Base-by-base conservation (phyloP, 2,329 filamentous ascomycete genomes). In the Alternaria angustiovoidea region DNA sequence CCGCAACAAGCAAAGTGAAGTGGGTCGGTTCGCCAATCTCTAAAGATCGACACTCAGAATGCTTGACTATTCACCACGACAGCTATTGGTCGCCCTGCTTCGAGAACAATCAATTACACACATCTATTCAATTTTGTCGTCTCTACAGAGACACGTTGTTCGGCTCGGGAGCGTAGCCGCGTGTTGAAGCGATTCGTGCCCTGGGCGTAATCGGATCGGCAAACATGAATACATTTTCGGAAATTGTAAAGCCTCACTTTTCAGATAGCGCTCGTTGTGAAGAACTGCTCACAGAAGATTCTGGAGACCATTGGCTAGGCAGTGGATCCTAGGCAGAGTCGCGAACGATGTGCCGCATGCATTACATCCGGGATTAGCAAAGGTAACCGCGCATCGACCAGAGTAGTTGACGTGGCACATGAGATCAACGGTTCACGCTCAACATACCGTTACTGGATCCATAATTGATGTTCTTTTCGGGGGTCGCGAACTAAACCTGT, bases 191-290 rank as follows among this genome's bases (percentile, higher is more conserved):
- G 20, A 18, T 36, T 20, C 18, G 18, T 30, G 12, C 20, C 14
- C 30, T 36, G 32, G 30, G 32, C 32, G 46, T 38, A 38, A 49
- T 49, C 46, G 30, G 46, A 49, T 49, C 46, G 46, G 46, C 46
- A 49, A 49, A 36, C 46, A 49, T 32, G 46, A 22, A 36, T 38
- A 49, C 30, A 20, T 36, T 24, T 26, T 49, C 32, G 46, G 32
- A 36, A 38, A 49, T 24, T 26, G 16, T 24, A n/a, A 49, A 49
- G 46, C 46, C 46, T 49, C 46, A 49, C 46, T 49, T 49, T 49
- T 26, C 22, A 8, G 42, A 38, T 22, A 38, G 32, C 22, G 22
- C 46, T 36, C 20, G 16, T 38, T 36, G 30, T 24, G 46, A 49
- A 49, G 46, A 24, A 1, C 30, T 36, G 46, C 24, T 38, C 22